Evolutionary conservation across 148 eudicot genomes (phyloP).

Genomic region (Fagopyrum homotropicum): DNA sequence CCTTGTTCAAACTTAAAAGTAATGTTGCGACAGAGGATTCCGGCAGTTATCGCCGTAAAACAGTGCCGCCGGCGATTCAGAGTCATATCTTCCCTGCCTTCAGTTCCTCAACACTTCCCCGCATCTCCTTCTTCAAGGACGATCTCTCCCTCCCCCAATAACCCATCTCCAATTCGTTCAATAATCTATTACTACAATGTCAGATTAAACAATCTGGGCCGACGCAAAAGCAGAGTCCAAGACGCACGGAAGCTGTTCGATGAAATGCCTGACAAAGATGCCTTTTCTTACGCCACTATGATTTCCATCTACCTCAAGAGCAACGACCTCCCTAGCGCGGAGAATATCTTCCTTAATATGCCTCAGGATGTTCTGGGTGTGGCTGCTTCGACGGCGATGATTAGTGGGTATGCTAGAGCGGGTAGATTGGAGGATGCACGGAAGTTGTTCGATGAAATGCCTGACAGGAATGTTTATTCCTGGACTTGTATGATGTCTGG

Average conservation of each 20-base stretch:
- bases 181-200: slow-evolving; percentile 8
- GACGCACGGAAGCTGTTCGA: slow-evolving; percentile 21
- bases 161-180: background rate
- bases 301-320: slow-evolving; percentile 28
- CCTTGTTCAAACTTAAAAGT: background rate
- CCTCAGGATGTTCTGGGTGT: slow-evolving; percentile 22
- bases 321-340: slow-evolving; percentile 25
- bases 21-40: slow-evolving; percentile 1
- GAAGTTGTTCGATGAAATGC: slow-evolving; percentile 32
- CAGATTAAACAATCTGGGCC: slow-evolving; percentile 7
- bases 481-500: slow-evolving; percentile 51
- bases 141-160: background rate
- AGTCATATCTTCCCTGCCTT: background rate
- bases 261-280: slow-evolving; percentile 21
- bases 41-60: background rate
- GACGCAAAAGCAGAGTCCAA: background rate
- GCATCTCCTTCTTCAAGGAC: background rate
- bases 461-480: slow-evolving; percentile 30
- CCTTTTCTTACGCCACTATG: slow-evolving; percentile 41
- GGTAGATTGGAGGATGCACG: slow-evolving; percentile 34
- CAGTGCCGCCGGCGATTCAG: background rate
- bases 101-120: background rate
- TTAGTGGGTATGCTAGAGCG: slow-evolving; percentile 42
- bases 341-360: slow-evolving; percentile 18
- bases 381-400: slow-evolving; percentile 37